Percentiles rank a stretch among this genome's conserved stretches.
phyloP scores from a whole-genome alignment of 768 basidiomycete genomes.

The Amanita pallidorosea region DNA sequence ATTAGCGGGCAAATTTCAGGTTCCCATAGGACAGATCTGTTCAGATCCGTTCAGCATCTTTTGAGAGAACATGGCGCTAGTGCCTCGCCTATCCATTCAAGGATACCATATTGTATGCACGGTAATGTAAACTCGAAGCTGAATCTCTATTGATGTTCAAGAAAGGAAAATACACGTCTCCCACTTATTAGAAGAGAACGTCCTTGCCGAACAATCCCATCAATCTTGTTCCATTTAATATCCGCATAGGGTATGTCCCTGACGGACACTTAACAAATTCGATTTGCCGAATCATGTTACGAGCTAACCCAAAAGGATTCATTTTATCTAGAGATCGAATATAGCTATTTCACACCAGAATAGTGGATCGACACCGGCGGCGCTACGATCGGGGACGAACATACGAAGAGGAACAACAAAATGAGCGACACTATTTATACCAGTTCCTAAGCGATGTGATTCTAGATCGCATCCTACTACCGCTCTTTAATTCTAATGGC shows the following conservation, averaged over 20 bases:
- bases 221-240: slow-evolving; percentile 6
- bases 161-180: not conserved
- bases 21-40: not conserved
- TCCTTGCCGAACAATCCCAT: not conserved
- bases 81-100: not conserved
- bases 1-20: not conserved
- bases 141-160: not conserved
- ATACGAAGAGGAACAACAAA: not conserved
- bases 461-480: not conserved
- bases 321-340: slow-evolving; percentile 1
- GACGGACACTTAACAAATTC: not conserved
- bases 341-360: slow-evolving; percentile 1
- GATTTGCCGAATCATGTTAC: not conserved
- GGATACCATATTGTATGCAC: no score
- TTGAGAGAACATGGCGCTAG: not conserved
- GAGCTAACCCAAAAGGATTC: not conserved
- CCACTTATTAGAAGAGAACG: not conserved
- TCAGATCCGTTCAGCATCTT: not conserved
- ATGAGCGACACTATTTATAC: not conserved
- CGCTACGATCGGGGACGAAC: not conserved
- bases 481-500: slow-evolving; percentile 1
- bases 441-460: not conserved
- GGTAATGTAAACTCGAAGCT: no score
- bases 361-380: not conserved
- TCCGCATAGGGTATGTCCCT: slow-evolving; percentile 4